Conservation (phyloP, 441 rosid species). For the Populus trichocarpa region DNA sequence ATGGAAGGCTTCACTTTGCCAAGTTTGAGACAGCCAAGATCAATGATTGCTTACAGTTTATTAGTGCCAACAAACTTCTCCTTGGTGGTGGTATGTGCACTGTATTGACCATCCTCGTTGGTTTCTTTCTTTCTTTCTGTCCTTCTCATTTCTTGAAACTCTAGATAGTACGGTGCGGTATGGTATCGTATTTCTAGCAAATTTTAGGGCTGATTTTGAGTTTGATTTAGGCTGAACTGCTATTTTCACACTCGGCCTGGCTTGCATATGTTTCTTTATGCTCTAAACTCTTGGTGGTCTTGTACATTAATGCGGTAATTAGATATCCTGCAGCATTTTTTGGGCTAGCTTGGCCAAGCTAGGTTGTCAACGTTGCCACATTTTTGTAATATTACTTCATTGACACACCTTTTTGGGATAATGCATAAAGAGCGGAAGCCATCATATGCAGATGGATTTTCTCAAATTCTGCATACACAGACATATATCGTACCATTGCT, state of each 20-base stretch:
- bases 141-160: background rate
- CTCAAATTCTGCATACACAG: background rate
- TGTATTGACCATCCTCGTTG: background rate
- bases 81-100: slow-evolving; percentile 38
- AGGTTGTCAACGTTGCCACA: background rate
- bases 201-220: background rate
- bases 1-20: slow-evolving; percentile 72
- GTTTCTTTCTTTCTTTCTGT: background rate
- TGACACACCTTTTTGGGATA: background rate
- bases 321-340: background rate
- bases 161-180: background rate
- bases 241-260: background rate
- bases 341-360: background rate
- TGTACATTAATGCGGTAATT: background rate
- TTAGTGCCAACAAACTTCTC: slow-evolving; percentile 51
- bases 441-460: background rate
- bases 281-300: background rate
- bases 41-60: slow-evolving; percentile 72
- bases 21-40: slow-evolving; percentile 85
- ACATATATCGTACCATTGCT: background rate
- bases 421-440: background rate
- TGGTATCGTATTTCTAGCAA: background rate
- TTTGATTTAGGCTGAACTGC: background rate
- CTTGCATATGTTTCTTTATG: background rate
- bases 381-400: background rate